phyloP scores from a whole-genome alignment of 2,329 filamentous ascomycete genomes.

The Fonsecaea multimorphosa region DNA sequence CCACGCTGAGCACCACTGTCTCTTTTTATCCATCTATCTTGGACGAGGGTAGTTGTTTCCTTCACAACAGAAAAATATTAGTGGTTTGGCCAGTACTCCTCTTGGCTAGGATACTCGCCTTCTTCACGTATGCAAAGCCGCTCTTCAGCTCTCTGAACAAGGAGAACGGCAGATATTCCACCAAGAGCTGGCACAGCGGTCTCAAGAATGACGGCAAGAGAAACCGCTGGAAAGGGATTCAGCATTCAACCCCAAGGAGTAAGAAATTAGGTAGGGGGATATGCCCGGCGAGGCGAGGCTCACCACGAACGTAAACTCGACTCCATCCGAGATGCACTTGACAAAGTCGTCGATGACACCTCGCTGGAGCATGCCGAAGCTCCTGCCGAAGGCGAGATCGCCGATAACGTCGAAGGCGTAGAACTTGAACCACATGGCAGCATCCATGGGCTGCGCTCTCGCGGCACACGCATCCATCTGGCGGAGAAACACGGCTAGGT shows the following conservation, averaged over 20 bases:
- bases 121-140: not conserved
- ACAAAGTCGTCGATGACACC: not conserved
- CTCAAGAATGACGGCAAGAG: not conserved
- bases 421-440: not conserved
- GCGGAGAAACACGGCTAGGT: not conserved
- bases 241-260: not conserved
- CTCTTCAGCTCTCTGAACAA: not conserved
- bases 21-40: not conserved
- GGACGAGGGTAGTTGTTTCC: not conserved
- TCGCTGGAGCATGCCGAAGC: not conserved
- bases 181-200: not conserved
- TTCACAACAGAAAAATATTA: not conserved
- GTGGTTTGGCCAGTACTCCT: no score
- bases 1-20: not conserved
- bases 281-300: not conserved
- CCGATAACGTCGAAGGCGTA: not conserved
- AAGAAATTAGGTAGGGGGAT: no score
- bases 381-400: not conserved
- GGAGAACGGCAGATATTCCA: not conserved
- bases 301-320: not conserved
- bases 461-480: not conserved
- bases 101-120: not conserved
- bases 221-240: not conserved
- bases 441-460: not conserved
- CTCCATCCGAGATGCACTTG: not conserved